Evolutionary conservation across 441 rosid genomes (phyloP), one percentile per base, ranked within the genome.

Genomic region (Brassica balearica): DNA sequence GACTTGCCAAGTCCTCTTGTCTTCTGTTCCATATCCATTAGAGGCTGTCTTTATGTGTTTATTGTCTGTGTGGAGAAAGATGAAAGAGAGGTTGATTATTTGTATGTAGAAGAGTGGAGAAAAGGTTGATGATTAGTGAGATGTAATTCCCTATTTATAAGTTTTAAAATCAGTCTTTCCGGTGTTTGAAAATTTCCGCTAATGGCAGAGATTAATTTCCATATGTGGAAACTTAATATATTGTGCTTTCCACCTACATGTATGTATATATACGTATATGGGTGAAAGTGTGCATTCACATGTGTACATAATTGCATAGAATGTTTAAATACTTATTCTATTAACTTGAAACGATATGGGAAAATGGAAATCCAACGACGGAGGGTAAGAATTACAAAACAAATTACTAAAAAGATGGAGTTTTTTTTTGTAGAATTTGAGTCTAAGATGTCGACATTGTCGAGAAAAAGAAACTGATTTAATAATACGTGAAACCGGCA

Each of bases 1-100:
- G 98, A 83, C 79, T 79, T 90, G 86, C 88, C 84, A 76, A 93
- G 88, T 59, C 91, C 87, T 71, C 77, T 82, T 61, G 76, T 73
- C 73, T 75, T 77, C 58, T 81, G 80, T 68, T 72, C 55, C 63
- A 48, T 11, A 68, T 59, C 80, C 81, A 82, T 64, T 19, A 65
- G 68, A 73, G 48, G 48, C 73, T 72, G 72, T 58, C 74, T 70
- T 64, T 75, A 38, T 75, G 72, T 53, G 70, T 68, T 68, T 79
- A 9, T 70, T 74, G 74, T 68, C 19, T 61, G 12, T 72, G 29
- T 19, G 53, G 14, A 9, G 64, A 32, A 23, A 69, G 73, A 70
- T 32, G 11, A 51, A 29, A 23, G 3, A 56, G 67, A 11, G 20
- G 23, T 58, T 66, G 73, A 46, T 60, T 65, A 73, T 46, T 77